These are phyloP conservation scores for Calonectria naviculata DNA, from an alignment of 2,329 filamentous ascomycete genomes.

Conservation along the genomic window DNA sequence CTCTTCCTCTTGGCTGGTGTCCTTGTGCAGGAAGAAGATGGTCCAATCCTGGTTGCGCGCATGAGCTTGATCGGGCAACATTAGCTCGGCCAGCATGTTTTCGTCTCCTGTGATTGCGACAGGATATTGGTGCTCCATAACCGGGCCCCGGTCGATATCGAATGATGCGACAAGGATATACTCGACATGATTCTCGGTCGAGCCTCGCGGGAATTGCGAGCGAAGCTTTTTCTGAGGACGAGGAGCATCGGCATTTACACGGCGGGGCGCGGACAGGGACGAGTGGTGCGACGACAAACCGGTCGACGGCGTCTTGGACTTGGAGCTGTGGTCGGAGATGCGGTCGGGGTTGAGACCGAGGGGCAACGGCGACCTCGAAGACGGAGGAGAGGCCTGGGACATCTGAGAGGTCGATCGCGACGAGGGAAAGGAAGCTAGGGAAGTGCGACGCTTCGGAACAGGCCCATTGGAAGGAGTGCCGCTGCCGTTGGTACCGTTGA, in stretches of 20 bases:
- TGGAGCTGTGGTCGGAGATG: conserved; percentile 68
- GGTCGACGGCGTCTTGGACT: conserved; percentile 69
- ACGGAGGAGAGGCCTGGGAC: conserved; percentile 64
- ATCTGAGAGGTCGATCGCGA: conserved; percentile 69
- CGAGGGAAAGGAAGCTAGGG: conserved; percentile 73
- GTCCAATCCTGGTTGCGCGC: conserved; percentile 98
- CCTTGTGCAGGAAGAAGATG: conserved; percentile 98
- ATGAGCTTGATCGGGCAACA: conserved; percentile 97
- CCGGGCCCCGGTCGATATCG: conserved; percentile 93
- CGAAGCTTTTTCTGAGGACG: conserved; percentile 66
- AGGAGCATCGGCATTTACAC: conserved; percentile 62
- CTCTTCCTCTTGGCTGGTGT: conserved; percentile 85
- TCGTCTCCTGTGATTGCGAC: conserved; percentile 96
- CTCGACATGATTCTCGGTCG: conserved; percentile 92
- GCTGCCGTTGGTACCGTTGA: conserved; percentile 49
- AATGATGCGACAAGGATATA: conserved; percentile 98
- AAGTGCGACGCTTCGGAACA: conserved; percentile 56
- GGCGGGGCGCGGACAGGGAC: conserved; percentile 64
- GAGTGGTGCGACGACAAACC: conserved; percentile 72
- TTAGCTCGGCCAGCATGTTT: conserved; percentile 97
- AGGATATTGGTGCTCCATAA: conserved; percentile 99
- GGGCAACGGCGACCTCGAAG: conserved; percentile 66
- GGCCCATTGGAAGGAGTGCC: conserved; percentile 48
- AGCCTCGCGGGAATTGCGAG: conserved; percentile 81
- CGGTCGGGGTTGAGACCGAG: conserved; percentile 62